A percentile compares a stretch with the other conserved stretches of the same genome.
These are phyloP conservation scores for Exophiala oligosperma DNA, from an alignment of 2,329 filamentous ascomycete species.

Conservation along the genomic window DNA sequence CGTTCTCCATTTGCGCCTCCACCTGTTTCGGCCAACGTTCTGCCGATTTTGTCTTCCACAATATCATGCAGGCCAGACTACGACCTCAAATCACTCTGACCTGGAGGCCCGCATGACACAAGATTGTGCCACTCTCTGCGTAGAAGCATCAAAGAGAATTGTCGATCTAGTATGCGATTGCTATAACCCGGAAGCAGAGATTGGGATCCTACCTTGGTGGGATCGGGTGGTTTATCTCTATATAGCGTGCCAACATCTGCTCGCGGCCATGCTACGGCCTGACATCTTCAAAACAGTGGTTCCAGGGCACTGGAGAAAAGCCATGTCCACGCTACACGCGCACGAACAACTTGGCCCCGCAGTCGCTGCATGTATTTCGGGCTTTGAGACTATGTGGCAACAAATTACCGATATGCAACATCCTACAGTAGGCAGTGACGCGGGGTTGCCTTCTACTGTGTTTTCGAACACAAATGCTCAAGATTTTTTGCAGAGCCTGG, in stretches of 20 bases:
- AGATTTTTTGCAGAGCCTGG: too few relatives aligned
- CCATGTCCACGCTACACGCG: background rate
- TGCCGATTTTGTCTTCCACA: background rate
- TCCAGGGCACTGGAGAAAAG: background rate
- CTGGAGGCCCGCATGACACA: background rate
- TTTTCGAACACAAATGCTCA: too few relatives aligned
- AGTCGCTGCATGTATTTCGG: background rate
- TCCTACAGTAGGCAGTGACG: background rate
- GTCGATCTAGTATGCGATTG: background rate
- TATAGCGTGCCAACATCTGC: background rate
- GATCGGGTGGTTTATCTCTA: background rate
- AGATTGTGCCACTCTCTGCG: background rate
- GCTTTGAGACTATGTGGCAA: constrained; percentile 1
- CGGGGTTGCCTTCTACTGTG: too few relatives aligned
- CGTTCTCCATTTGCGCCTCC: background rate
- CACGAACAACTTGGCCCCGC: background rate
- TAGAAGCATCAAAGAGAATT: background rate
- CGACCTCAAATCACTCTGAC: background rate
- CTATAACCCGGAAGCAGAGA: background rate
- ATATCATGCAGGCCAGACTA: background rate
- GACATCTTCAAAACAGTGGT: background rate
- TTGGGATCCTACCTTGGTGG: background rate
- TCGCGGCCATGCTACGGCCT: background rate
- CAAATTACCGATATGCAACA: background rate
- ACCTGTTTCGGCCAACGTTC: background rate